Conservation (phyloP, 106 monocot genomes). For the Acorus gramineus region DNA sequence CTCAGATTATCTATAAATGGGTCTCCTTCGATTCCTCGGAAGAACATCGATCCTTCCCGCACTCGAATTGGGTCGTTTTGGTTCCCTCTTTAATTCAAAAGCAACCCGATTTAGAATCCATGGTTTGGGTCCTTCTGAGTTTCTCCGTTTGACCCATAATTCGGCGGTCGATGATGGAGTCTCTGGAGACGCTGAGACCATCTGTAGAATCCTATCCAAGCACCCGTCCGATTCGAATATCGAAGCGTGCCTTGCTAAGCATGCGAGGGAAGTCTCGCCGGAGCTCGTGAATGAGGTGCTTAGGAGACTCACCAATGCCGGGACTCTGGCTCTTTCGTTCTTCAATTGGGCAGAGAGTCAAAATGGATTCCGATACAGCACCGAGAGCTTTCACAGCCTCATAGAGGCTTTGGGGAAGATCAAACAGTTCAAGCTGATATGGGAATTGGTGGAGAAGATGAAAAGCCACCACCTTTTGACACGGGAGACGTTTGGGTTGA, state of each 20-base stretch:
- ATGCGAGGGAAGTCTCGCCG: conserved; percentile 31
- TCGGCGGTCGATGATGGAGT: background rate
- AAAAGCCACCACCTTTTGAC: conserved; percentile 25
- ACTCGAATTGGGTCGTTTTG: too few species aligned
- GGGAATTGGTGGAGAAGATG: conserved; percentile 72
- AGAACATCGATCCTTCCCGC: too few species aligned
- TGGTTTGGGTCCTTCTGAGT: too few species aligned
- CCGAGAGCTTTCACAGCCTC: conserved; percentile 50
- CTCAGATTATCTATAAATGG: too few species aligned
- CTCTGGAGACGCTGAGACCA: conserved; percentile 40
- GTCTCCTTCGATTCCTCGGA: too few species aligned
- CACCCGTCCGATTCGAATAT: conserved; percentile 14
- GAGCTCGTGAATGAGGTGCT: conserved; percentile 48
- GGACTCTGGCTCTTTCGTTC: conserved; percentile 53
- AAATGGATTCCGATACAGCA: conserved; percentile 35
- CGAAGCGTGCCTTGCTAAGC: conserved; percentile 20
- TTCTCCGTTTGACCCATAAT: too few species aligned
- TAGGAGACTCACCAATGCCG: conserved; percentile 63
- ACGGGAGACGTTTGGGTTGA: conserved; percentile 59
- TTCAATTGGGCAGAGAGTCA: conserved; percentile 71
- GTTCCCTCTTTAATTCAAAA: too few species aligned
- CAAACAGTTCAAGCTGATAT: conserved; percentile 76
- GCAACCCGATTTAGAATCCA: too few species aligned
- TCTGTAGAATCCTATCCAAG: conserved; percentile 42
- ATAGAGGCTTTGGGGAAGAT: conserved; percentile 93